Evolutionary conservation across 768 basidiomycete species (phyloP), one percentile per base, ranked within the genome.

Genomic region (Pisolithus orientalis): DNA sequence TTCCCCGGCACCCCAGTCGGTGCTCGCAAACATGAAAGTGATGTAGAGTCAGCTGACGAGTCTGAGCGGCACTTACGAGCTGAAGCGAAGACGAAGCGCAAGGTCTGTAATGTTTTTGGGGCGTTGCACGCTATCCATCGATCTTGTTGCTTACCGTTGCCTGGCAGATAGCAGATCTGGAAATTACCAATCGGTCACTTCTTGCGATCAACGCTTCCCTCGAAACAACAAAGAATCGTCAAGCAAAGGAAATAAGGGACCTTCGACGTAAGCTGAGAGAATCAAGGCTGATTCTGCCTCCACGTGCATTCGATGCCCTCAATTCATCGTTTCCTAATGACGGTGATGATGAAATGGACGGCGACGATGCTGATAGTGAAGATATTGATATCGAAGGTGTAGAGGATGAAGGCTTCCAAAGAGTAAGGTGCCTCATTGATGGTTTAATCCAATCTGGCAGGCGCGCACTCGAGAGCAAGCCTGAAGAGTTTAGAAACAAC

Each of bases 101-200:
- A 93, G 83, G 90, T 90, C 55, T 29, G 67, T 62, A 16, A 10
- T 17, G 17, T 39, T 38, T 31, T 27, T 13, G 13, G 11, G 13
- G 44, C 29, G 7, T 17, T 39, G 13, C 48, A 39, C 46, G 27
- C 47, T 42, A 37, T 34, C 42, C 13, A 21, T 34, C 28, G 31
- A 49, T 28, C 50, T 55, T 32, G 60, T 24, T 11, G 39, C 42
- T 37, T 13, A n/a, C 14, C 55, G 47, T 39, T 4, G 4, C 29
- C 38, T 24, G 42, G 16, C 53, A 95, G 93, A 94, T 95, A 53
- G 89, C 87, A 11, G 92, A 95, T 70, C 75, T 95, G 10, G 90
- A 94, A 68, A 95, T 95, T 62, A 86, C 90, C 6, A 94, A 92
- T 66, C 78, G 80, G 32, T 95, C 92, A 1, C 76, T 95, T 16